These are phyloP conservation scores for Fagus sylvatica DNA, from an alignment of 306 rosid species.

Conservation along the genomic window DNA sequence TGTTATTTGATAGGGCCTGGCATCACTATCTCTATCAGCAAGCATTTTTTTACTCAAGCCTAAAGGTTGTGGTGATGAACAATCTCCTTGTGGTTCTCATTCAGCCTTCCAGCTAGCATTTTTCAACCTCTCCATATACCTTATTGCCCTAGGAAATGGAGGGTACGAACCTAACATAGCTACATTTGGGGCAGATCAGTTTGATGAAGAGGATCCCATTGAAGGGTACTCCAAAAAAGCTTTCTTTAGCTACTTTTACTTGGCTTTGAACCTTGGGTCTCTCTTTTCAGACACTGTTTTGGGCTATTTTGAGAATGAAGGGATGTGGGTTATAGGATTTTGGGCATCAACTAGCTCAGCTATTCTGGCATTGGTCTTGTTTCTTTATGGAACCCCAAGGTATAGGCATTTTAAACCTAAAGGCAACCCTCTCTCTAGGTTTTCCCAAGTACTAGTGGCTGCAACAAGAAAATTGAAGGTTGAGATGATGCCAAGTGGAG, in stretches of 20 bases:
- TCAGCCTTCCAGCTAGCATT: constrained; percentile 32
- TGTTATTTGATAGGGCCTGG: constrained; percentile 51
- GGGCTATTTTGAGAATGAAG: constrained; percentile 75
- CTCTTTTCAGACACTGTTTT: constrained; percentile 77
- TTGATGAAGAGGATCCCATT: constrained; percentile 62
- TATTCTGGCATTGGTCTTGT: constrained; percentile 50
- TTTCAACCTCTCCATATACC: constrained; percentile 63
- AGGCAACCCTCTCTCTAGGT: constrained; percentile 75
- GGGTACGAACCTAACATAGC: constrained; percentile 83
- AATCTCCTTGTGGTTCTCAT: constrained; percentile 52
- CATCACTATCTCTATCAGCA: constrained; percentile 53
- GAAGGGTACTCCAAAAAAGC: constrained; percentile 66
- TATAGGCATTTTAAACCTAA: constrained; percentile 62
- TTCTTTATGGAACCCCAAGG: constrained; percentile 69
- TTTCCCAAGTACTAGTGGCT: constrained; percentile 63
- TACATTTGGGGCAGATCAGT: constrained; percentile 88
- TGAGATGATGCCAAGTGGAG: constrained; percentile 28
- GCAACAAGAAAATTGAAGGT: constrained; percentile 66
- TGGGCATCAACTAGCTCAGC: constrained; percentile 85
- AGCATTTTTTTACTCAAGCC: constrained; percentile 60
- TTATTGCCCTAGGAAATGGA: constrained; percentile 78
- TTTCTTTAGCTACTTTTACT: constrained; percentile 81
- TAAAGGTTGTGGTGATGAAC: constrained; percentile 60
- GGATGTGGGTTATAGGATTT: constrained; percentile 72
- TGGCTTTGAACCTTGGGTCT: constrained; percentile 78